A percentile compares a stretch with the other conserved stretches of the same genome.
These are phyloP conservation scores for Drechslerella coelobrocha DNA, from an alignment of 2,329 filamentous ascomycete genomes.

Conservation along the genomic window DNA sequence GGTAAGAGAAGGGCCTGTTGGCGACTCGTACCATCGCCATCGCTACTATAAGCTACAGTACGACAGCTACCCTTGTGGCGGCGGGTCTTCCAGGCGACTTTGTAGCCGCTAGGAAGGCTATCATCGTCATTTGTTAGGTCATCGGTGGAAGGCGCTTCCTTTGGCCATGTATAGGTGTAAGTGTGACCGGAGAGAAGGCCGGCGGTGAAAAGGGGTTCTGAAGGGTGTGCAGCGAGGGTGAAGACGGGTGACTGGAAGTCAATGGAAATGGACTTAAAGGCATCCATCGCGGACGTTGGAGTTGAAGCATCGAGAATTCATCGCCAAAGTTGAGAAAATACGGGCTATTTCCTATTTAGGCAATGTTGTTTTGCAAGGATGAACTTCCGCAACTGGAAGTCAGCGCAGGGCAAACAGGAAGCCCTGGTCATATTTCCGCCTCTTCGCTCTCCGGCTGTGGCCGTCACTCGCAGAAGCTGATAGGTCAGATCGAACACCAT, in stretches of 20 bases:
- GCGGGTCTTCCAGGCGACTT: constrained; percentile 82
- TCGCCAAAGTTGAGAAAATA: too few relatives aligned
- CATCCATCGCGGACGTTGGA: constrained; percentile 32
- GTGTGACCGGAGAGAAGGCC: constrained; percentile 86
- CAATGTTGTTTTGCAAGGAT: too few relatives aligned
- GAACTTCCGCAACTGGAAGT: too few relatives aligned
- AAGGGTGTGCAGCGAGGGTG: constrained; percentile 83
- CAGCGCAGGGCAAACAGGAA: too few relatives aligned
- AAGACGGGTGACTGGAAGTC: constrained; percentile 88
- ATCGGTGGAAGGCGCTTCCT: constrained; percentile 24
- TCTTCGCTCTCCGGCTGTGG: too few relatives aligned
- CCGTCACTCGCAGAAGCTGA: too few relatives aligned
- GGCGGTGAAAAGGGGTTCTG: constrained; percentile 81
- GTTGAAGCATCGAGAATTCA: not conserved
- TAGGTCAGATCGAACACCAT: too few relatives aligned
- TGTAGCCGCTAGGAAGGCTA: constrained; percentile 44
- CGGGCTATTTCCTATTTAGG: too few relatives aligned
- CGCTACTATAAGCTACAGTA: constrained; percentile 76
- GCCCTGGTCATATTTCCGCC: too few relatives aligned
- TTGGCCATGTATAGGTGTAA: constrained; percentile 66
- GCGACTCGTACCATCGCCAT: constrained; percentile 70
- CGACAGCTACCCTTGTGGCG: constrained; percentile 95
- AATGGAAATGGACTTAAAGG: constrained; percentile 65
- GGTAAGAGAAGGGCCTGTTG: constrained; percentile 35
- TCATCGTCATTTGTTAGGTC: constrained; percentile 24